Evolutionary conservation across 2,329 filamentous ascomycete species (phyloP), one percentile per base, ranked within the genome.

Genomic region (Byssochlamys sp.): DNA sequence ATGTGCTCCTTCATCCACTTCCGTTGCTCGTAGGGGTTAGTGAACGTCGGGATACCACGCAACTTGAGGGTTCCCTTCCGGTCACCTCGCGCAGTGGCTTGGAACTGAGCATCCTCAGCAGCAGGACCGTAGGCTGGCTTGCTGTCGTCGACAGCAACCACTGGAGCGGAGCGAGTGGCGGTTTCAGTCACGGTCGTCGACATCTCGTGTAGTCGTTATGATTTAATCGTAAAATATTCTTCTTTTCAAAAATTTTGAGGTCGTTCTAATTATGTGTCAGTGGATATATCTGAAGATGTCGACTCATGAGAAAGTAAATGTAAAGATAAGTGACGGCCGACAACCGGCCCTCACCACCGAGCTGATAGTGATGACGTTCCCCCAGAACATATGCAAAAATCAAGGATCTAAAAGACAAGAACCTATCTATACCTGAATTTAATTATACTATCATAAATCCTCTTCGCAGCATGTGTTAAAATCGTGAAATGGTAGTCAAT

Each of bases 1-100:
- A 75, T 75, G 52, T 75, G 73, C 58, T 80, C 76, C 64, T 81
- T 83, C 61, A 82, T 75, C 67, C 80, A 81, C 58, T 79, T 71
- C 28, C 80, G 75, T 61, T 81, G 73, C 55, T 77, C 69, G 9
- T 73, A 68, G n/a, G 69, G 67, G 57, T 77, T 69, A 3, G 65
- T 65, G 59, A 77, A 76, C 19, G 65, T 72, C 6, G 74, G 75
- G 33, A 74, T 73, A 1, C 71, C 71, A 1, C 60, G 65, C 5
- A 73, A 62, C 59, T 73, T 74, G 56, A 74, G 61, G 0, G 66
- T 69, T 4, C 70, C 72, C 26, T 67, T 62, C 4, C 71, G 70
- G 39, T 69, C 63, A 26, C 72, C 71, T 12, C 72, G 72, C n/a
- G 71, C 72, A 2, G 67, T 57, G 5, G 69, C 63, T 55, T 74